A percentile compares a stretch with the other conserved stretches of the same genome.
These are phyloP conservation scores for Cladosporium oxysporum DNA, from an alignment of 2,329 filamentous ascomycete species.

Conservation along the genomic window DNA sequence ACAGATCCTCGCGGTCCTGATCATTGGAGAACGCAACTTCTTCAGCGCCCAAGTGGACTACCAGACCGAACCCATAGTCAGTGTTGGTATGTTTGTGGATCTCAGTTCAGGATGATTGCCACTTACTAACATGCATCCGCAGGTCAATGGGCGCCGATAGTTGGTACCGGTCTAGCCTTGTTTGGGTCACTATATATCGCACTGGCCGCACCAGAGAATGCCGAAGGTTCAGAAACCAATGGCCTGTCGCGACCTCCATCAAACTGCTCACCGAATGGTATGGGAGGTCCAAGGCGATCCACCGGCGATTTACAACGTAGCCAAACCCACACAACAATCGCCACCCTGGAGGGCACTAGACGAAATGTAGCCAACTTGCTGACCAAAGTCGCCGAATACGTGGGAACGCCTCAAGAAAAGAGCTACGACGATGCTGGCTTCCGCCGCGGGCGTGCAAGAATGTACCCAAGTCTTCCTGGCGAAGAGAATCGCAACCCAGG, in stretches of 20 bases:
- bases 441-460: constrained; percentile 47
- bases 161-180: constrained; percentile 59
- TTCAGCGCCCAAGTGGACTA: constrained; percentile 58
- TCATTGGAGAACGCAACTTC: constrained; percentile 66
- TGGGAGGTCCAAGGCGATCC: constrained; percentile 13
- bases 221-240: constrained; percentile 20
- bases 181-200: constrained; percentile 61
- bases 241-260: neutral
- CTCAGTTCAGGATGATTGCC: neutral
- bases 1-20: constrained; percentile 53
- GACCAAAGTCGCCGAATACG: constrained; percentile 45
- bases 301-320: neutral
- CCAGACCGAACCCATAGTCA: constrained; percentile 63
- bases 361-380: constrained; percentile 49
- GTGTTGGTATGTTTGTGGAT: constrained; percentile 53
- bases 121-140: constrained; percentile 1
- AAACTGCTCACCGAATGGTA: neutral
- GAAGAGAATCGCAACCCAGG: constrained; percentile 49
- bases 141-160: constrained; percentile 63
- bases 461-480: constrained; percentile 60
- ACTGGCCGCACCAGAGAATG: constrained; percentile 40
- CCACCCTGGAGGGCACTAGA: constrained; percentile 16
- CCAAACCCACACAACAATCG: constrained; percentile 13
- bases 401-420: constrained; percentile 53
- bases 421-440: constrained; percentile 54